A percentile compares a stretch with the other conserved stretches of the same genome.
Evolutionary conservation across 805 yeast genomes (phyloP).

Genomic region (Candida sakaeoensis): DNA sequence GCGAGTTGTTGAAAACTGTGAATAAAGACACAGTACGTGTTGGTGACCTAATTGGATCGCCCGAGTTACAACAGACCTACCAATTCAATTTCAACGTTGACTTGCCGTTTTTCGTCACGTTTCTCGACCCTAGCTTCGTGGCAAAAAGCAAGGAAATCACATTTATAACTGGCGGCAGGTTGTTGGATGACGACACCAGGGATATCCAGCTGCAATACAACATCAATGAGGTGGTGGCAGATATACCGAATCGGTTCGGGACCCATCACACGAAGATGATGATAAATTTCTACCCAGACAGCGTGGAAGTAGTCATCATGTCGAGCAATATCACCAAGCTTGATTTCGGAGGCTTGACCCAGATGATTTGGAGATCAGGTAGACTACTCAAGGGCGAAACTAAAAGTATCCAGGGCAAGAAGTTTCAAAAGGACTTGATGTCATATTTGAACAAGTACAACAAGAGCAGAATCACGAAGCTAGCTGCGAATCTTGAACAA

Average conservation of each 20-base stretch:
- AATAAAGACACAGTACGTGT: slow-evolving; percentile 27
- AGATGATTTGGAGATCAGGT: slow-evolving; percentile 65
- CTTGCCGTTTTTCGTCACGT: slow-evolving; percentile 33
- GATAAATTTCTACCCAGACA: slow-evolving; percentile 50
- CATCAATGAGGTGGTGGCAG: slow-evolving; percentile 30
- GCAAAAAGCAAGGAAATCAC: slow-evolving; percentile 18
- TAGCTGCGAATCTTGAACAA: slow-evolving; percentile 24
- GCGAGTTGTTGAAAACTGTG: slow-evolving; percentile 10
- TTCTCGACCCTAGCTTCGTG: slow-evolving; percentile 23
- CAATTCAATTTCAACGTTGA: slow-evolving; percentile 51
- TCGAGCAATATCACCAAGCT: slow-evolving; percentile 54
- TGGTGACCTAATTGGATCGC: slow-evolving; percentile 26
- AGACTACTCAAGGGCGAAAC: slow-evolving; percentile 17
- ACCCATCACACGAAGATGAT: slow-evolving; percentile 68
- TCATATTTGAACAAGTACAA: slow-evolving; percentile 45
- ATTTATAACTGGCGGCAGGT: slow-evolving; percentile 27
- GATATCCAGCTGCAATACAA: slow-evolving; percentile 18
- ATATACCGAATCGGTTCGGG: slow-evolving; percentile 31
- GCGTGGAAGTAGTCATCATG: slow-evolving; percentile 51
- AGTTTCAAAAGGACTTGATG: slow-evolving; percentile 45
- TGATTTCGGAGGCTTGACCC: slow-evolving; percentile 58
- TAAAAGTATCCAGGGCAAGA: slow-evolving; percentile 10
- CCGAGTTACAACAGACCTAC: slow-evolving; percentile 31
- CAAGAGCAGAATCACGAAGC: slow-evolving; percentile 18
- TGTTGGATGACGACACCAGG: slow-evolving; percentile 13